A percentile compares a stretch with the other conserved stretches of the same genome.
phyloP scores from a whole-genome alignment of 768 basidiomycete species.

The Amanita pseudoporphyria region DNA sequence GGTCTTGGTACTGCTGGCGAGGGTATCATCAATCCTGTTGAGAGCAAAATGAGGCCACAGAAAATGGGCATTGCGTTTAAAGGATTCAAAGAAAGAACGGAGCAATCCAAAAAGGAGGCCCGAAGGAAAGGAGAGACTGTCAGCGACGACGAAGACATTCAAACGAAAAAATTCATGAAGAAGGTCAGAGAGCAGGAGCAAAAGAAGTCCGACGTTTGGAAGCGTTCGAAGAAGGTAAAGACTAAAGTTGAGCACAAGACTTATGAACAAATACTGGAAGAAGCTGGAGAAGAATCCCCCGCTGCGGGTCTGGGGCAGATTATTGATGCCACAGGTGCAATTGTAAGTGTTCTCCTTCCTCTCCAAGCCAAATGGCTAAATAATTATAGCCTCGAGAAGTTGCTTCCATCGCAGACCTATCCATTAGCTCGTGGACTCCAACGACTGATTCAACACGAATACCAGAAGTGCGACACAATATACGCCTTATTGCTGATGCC shows the following conservation, averaged over 20 bases:
- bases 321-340: slow-evolving; percentile 90
- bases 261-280: slow-evolving; percentile 91
- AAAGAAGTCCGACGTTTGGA: slow-evolving; percentile 76
- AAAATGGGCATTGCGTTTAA: slow-evolving; percentile 82
- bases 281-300: slow-evolving; percentile 58
- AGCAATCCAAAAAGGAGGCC: slow-evolving; percentile 76
- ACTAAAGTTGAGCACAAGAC: slow-evolving; percentile 89
- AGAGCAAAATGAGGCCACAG: slow-evolving; percentile 76
- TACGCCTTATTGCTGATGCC: slow-evolving; percentile 76
- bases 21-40: slow-evolving; percentile 84
- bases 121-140: slow-evolving; percentile 61
- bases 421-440: slow-evolving; percentile 74
- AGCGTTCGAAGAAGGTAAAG: slow-evolving; percentile 76
- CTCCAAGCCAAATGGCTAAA: slow-evolving; percentile 1
- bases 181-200: slow-evolving; percentile 45
- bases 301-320: slow-evolving; percentile 69
- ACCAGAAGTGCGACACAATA: slow-evolving; percentile 95
- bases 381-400: slow-evolving; percentile 70
- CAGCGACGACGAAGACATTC: slow-evolving; percentile 55
- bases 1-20: slow-evolving; percentile 70
- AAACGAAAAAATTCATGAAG: slow-evolving; percentile 38
- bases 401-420: slow-evolving; percentile 71
- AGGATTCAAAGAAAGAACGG: slow-evolving; percentile 84
- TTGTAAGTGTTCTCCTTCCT: slow-evolving; percentile 40
- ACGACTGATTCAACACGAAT: slow-evolving; percentile 81